Evolutionary conservation across 495 filamentous ascomycete genomes (phyloP).

Genomic region (Xylaria intraflava): DNA sequence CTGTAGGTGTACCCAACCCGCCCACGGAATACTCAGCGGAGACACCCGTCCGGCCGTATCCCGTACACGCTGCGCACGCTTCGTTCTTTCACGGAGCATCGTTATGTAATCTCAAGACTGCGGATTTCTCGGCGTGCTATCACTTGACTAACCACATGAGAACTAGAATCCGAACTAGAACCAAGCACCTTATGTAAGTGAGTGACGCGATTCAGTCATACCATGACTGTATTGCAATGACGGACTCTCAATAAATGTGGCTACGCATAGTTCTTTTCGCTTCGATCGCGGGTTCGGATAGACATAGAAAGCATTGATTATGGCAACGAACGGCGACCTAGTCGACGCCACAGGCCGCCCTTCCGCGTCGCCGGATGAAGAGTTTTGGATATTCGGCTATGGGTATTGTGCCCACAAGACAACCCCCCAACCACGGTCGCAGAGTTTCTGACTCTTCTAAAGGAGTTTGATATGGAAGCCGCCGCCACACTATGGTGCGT

Average conservation of each 20-base stretch:
- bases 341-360: slow-evolving; percentile 1
- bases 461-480: slow-evolving; percentile 99
- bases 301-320: neutral
- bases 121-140: slow-evolving; percentile 7
- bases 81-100: too few species aligned
- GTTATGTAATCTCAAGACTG: too few species aligned
- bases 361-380: slow-evolving; percentile 28
- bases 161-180: too few species aligned
- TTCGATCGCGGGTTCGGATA: neutral
- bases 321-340: slow-evolving; percentile 2
- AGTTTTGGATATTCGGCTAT: slow-evolving; percentile 90
- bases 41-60: too few species aligned
- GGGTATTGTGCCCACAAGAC: slow-evolving; percentile 46
- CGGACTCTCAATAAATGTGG: too few species aligned
- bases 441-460: slow-evolving; percentile 17
- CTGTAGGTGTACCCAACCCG: too few species aligned
- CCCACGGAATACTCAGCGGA: too few species aligned
- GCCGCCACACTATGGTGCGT: slow-evolving; percentile 85
- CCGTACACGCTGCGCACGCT: too few species aligned
- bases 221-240: neutral
- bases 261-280: neutral
- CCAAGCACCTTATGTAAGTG: neutral
- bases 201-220: neutral
- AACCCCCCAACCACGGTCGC: too few species aligned
- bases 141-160: too few species aligned